These are phyloP conservation scores for Leccinum truebloodii DNA, from an alignment of 768 basidiomycete species.

Conservation along the genomic window DNA sequence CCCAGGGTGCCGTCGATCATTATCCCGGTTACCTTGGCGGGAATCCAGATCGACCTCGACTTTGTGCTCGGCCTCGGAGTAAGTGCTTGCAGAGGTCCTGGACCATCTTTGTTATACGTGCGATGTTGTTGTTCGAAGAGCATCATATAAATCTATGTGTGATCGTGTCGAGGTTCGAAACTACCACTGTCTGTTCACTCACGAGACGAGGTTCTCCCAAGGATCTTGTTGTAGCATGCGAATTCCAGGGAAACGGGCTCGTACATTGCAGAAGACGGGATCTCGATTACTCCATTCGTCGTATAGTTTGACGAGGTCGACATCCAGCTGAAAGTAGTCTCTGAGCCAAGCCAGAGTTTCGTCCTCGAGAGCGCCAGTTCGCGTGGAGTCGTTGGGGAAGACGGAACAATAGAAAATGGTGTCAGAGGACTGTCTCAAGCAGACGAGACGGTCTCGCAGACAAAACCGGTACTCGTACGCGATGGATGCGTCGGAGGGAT, in stretches of 20 bases:
- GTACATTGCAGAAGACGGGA: conserved; percentile 66
- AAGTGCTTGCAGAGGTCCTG: conserved; percentile 77
- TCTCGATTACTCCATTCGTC: conserved; percentile 74
- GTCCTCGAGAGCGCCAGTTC: conserved; percentile 44
- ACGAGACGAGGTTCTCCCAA: conserved; percentile 96
- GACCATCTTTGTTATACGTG: conserved; percentile 93
- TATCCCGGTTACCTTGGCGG: no score
- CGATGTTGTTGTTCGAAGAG: conserved; percentile 95
- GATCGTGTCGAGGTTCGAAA: conserved; percentile 13
- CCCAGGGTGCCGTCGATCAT: no score
- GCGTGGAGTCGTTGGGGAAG: conserved; percentile 48
- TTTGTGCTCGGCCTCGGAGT: no score
- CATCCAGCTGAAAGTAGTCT: conserved; percentile 88
- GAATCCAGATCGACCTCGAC: no score
- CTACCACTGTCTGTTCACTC: conserved; percentile 35
- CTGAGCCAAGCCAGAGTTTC: conserved; percentile 75
- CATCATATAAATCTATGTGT: conserved; percentile 79
- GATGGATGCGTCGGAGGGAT: conserved; percentile 17
- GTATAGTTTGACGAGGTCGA: conserved; percentile 73
- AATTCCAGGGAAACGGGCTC: conserved; percentile 74
- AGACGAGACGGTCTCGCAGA: conserved; percentile 79
- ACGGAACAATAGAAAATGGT: conserved; percentile 70
- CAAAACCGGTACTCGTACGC: conserved; percentile 79
- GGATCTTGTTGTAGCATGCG: conserved; percentile 90
- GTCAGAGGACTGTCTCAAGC: conserved; percentile 69